A percentile compares a stretch with the other conserved stretches of the same genome.
These are phyloP conservation scores for Fomitopsis palustris DNA, from an alignment of 1,284 basidiomycete genomes.

Conservation along the genomic window DNA sequence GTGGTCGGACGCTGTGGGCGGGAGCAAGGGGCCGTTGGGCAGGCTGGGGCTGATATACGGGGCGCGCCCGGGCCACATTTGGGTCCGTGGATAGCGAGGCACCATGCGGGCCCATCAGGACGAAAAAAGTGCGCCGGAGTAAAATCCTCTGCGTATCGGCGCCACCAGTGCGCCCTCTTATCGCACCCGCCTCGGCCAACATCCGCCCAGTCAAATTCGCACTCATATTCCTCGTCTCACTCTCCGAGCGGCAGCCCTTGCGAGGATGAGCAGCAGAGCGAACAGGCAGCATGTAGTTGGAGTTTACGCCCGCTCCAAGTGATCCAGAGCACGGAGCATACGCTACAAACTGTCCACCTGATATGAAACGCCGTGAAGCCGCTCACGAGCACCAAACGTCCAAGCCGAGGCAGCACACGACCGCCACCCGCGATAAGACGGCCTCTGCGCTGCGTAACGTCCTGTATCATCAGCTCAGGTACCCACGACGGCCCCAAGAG, in stretches of 20 bases:
- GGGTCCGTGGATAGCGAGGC: neutral
- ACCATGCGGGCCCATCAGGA: conserved; percentile 1
- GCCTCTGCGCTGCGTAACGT: neutral
- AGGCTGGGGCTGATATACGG: neutral
- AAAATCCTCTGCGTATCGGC: neutral
- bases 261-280: neutral
- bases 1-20: neutral
- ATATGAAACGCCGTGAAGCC: neutral
- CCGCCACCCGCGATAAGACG: neutral
- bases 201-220: neutral
- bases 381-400: neutral
- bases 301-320: neutral
- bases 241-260: neutral
- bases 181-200: neutral
- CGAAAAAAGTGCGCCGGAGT: neutral
- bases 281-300: neutral
- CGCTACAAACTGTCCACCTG: neutral
- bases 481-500: neutral
- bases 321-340: conserved; percentile 4
- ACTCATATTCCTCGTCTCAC: neutral
- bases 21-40: neutral
- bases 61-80: neutral
- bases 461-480: neutral
- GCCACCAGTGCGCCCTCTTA: neutral
- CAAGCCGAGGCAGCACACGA: neutral